Evolutionary conservation across 2,329 filamentous ascomycete species (phyloP).

Genomic region (Colletotrichum sp.): DNA sequence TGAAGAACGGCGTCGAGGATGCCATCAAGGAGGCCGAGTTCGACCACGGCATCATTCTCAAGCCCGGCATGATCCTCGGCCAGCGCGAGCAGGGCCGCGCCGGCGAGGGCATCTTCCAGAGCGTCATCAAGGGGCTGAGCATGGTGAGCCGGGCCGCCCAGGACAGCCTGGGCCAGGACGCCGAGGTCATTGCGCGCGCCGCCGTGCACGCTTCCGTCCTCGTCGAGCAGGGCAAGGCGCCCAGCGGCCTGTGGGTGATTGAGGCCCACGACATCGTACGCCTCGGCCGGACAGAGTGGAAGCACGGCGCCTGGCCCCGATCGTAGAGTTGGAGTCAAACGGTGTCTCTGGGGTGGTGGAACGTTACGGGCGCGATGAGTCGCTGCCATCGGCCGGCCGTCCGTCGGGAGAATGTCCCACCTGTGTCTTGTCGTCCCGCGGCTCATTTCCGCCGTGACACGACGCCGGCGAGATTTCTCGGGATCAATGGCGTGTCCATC

Average conservation of each 20-base stretch:
- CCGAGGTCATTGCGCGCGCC: conserved; percentile 72
- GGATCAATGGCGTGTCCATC: background rate
- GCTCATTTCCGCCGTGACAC: background rate
- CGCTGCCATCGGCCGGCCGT: background rate
- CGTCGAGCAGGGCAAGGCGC: conserved; percentile 64
- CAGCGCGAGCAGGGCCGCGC: conserved; percentile 66
- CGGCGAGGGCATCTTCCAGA: conserved; percentile 61
- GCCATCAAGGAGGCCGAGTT: conserved; percentile 74
- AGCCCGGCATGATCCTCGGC: conserved; percentile 80
- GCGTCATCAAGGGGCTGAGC: conserved; percentile 61
- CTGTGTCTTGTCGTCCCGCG: background rate
- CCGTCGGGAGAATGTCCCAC: background rate
- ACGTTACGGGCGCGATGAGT: background rate
- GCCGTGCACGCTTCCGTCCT: conserved; percentile 66
- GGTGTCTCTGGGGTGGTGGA: background rate
- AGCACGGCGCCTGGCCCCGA: conserved; percentile 30
- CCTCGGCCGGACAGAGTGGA: conserved; percentile 67
- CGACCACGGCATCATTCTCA: conserved; percentile 75
- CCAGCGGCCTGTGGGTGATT: conserved; percentile 65
- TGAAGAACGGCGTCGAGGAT: conserved; percentile 91
- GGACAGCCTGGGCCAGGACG: conserved; percentile 76
- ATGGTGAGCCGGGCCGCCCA: conserved; percentile 58
- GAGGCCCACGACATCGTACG: conserved; percentile 67
- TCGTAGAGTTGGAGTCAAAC: background rate
- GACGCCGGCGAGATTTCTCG: background rate